Evolutionary conservation across 2,329 filamentous ascomycete genomes (phyloP), one percentile per base, ranked within the genome.

Genomic region (Nigrospora oryzae): DNA sequence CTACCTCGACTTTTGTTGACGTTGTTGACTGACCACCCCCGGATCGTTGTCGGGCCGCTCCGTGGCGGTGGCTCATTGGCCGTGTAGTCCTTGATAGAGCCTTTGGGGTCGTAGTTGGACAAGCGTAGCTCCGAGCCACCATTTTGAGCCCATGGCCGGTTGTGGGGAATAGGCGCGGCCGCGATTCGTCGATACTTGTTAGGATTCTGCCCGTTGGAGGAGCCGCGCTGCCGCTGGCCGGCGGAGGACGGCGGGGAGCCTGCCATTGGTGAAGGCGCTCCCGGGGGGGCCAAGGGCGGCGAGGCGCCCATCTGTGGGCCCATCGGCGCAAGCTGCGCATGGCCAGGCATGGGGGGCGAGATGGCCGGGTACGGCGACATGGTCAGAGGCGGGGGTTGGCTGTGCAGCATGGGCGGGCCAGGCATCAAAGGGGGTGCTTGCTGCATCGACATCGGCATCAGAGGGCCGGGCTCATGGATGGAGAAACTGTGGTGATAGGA

Each of bases 31-130:
- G 74, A 76, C 77, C 77, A 81, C 1, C 76, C 77, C 28, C 77
- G 62, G 31, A 81, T 79, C 37, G 70, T 68, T 12, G 74, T 77
- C 1, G 77, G 77, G 0, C 75, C 77, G 14, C 71, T 73, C 40
- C 69, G 70, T 10, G 77, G 77, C 30, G 78, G 68, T 13, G 75
- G 73, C 41, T 79, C 75, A 15, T 69, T 70, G 2, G 75, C 69
- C 4, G 67, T 65, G 37, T 77, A 78, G 53, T 81, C 76, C 55
- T 79, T 80, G 55, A 79, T 78, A 16, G 75, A 72, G 49, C 73
- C 70, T 28, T 65, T 67, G 39, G 72, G 70, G 46, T 74, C 67
- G 50, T 80, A 81, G 34, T 72, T 73, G 4, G 79, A 75, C 4
- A 77, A 78, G 45, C 77, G 72, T n/a, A 81, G 65, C 52, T 79